Conservation (phyloP, 2,329 filamentous ascomycete genomes). For the Neocatenulostroma microsporum region DNA sequence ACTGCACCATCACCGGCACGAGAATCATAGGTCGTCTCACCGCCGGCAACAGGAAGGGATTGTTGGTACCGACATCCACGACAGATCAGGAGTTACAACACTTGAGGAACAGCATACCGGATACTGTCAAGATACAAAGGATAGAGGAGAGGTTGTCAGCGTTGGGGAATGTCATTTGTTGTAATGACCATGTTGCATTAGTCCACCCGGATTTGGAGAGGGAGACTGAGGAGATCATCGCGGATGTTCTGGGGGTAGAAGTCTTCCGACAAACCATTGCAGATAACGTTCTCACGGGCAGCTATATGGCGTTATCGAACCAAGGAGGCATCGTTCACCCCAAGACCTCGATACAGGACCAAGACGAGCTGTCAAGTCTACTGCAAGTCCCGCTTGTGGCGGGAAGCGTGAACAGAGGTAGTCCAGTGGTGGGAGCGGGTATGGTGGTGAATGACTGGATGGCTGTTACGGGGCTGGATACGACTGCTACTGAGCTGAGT, state of each 20-base stretch:
- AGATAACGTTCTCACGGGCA: constrained; percentile 92
- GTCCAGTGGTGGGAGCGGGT: constrained; percentile 87
- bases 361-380: constrained; percentile 90
- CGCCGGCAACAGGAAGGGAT: constrained; percentile 91
- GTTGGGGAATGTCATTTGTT: constrained; percentile 92
- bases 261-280: constrained; percentile 92
- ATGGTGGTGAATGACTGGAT: constrained; percentile 99
- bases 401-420: constrained; percentile 86
- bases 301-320: constrained; percentile 94
- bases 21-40: constrained; percentile 94
- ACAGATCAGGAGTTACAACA: constrained; percentile 98
- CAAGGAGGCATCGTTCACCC: constrained; percentile 95
- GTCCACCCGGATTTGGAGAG: constrained; percentile 94
- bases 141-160: constrained; percentile 96
- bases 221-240: constrained; percentile 97
- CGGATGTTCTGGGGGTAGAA: constrained; percentile 83
- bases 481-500: constrained; percentile 93
- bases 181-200: constrained; percentile 93
- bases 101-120: constrained; percentile 87
- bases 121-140: constrained; percentile 85
- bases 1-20: constrained; percentile 92
- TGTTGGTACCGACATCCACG: constrained; percentile 90
- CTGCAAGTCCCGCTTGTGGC: constrained; percentile 94
- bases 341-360: constrained; percentile 93
- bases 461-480: constrained; percentile 89